Base-by-base conservation (phyloP, 805 yeast species). In the Starmerella stellata region DNA sequence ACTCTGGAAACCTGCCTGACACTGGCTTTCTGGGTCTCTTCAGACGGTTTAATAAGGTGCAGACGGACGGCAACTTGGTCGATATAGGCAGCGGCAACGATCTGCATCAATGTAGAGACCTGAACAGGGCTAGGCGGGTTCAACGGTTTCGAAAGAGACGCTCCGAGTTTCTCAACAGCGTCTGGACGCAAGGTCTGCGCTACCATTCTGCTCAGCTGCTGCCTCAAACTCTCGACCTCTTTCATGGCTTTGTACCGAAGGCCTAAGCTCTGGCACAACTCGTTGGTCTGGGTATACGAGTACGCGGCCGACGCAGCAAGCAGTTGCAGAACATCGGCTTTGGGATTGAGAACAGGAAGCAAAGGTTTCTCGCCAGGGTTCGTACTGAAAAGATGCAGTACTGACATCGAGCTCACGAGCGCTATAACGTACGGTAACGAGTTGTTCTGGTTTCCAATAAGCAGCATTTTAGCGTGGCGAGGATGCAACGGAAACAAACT, bases 401-500 rank as follows among this genome's bases (percentile, higher is more conserved):
- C 95, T 0, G 95, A 76, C 24, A 90, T 60, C 0, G 83, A 93
- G 24, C 95, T 78, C 1, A 90, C 95, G 38, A 90, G 67, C 0
- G 95, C 90, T 34, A 90, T 72, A n/a, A 90, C 68, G 52, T 80
- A 87, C 0, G 92, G 82, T 40, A 90, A 61, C 57, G 95, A 85
- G 5, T 70, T 76, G 33, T 70, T 72, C 55, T 90, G 95, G 55
- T 82, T 79, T 5, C 94, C 93, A 30, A 87, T 70, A 21, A 85
- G 66, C 40, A 90, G 63, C 69, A 90, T 81, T 53, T 85, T 85
- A 2, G 96, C 75, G 56, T 78, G 92, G 36, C 98, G 65, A 2
- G 99, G 98, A 52, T 90, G 75, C 49, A 90, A 64, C 30, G 99
- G 99, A 64, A 90, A 87, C 40, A 74, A 60, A 46, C 93, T 73